Evolutionary conservation across 495 filamentous ascomycete genomes (phyloP).

Genomic region (Aspergillus steynii): DNA sequence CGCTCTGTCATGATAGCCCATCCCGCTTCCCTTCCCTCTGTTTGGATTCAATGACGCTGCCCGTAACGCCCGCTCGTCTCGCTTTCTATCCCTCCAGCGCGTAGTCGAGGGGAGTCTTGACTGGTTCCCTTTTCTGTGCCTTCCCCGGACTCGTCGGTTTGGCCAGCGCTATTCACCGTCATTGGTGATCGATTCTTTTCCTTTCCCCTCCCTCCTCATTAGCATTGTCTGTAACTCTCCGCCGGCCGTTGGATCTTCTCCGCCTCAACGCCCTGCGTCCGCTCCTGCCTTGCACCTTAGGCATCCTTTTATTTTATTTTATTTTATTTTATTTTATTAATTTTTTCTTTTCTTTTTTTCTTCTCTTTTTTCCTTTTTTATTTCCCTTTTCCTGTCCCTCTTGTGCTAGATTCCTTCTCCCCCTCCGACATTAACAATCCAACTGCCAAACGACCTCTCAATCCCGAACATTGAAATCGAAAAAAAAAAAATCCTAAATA

Average conservation of each 20-base stretch:
- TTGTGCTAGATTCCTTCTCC: background rate
- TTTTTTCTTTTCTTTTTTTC: slow-evolving; percentile 3
- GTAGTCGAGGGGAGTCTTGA: background rate
- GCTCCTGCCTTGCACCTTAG: slow-evolving; percentile 5
- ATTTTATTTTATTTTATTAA: slow-evolving; percentile 1
- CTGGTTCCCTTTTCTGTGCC: background rate
- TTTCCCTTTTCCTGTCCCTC: background rate
- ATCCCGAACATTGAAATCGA: background rate
- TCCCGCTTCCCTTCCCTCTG: slow-evolving; percentile 7
- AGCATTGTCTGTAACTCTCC: slow-evolving; percentile 3
- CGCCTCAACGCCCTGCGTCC: slow-evolving; percentile 9
- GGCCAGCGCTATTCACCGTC: background rate
- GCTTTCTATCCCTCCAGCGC: background rate
- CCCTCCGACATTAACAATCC: background rate
- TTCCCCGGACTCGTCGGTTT: slow-evolving; percentile 7
- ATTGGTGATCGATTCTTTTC: background rate
- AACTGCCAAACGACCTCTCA: background rate
- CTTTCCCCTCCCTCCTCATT: background rate
- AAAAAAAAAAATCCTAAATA: background rate
- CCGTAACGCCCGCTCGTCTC: slow-evolving; percentile 8
- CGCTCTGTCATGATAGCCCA: slow-evolving; percentile 18
- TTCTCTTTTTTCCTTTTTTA: background rate
- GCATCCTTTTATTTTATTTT: slow-evolving; percentile 3
- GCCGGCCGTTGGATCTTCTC: slow-evolving; percentile 11
- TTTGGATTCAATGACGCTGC: background rate